Evolutionary conservation across 805 yeast genomes (phyloP).

Genomic region (Kodamaea fukazawae): DNA sequence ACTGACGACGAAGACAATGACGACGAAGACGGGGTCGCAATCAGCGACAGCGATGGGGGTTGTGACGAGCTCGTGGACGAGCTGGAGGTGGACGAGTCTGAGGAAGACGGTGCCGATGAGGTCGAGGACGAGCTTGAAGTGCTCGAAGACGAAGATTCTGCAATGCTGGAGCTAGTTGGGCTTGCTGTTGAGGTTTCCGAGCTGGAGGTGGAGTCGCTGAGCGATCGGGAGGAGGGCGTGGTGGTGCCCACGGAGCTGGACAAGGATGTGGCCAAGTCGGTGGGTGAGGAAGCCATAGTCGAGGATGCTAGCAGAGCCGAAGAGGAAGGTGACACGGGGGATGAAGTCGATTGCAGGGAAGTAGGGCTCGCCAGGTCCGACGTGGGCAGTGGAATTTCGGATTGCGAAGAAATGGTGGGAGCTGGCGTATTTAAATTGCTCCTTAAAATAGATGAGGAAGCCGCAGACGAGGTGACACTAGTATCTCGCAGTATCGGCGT

Average conservation of each 20-base stretch:
- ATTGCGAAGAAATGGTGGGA: constrained; percentile 4
- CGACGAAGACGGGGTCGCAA: constrained; percentile 9
- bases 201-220: not conserved
- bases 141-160: constrained; percentile 1
- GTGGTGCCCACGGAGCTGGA: no score
- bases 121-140: constrained; percentile 7
- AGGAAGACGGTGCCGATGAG: constrained; percentile 3
- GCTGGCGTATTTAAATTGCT: constrained; percentile 6
- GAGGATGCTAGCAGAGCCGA: constrained; percentile 8
- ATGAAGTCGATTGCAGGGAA: not conserved
- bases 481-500: not conserved
- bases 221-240: not conserved
- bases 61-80: constrained; percentile 2
- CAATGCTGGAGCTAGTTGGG: constrained; percentile 2
- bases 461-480: constrained; percentile 1
- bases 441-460: constrained; percentile 4
- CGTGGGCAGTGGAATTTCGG: not conserved
- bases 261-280: constrained; percentile 6
- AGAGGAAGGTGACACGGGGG: constrained; percentile 1
- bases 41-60: constrained; percentile 3
- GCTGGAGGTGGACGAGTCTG: constrained; percentile 14
- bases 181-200: not conserved
- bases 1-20: constrained; percentile 5
- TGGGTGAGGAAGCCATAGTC: constrained; percentile 4
- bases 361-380: not conserved